Evolutionary conservation across 148 eudicot genomes (phyloP).

Genomic region (Nepenthes gracilis): DNA sequence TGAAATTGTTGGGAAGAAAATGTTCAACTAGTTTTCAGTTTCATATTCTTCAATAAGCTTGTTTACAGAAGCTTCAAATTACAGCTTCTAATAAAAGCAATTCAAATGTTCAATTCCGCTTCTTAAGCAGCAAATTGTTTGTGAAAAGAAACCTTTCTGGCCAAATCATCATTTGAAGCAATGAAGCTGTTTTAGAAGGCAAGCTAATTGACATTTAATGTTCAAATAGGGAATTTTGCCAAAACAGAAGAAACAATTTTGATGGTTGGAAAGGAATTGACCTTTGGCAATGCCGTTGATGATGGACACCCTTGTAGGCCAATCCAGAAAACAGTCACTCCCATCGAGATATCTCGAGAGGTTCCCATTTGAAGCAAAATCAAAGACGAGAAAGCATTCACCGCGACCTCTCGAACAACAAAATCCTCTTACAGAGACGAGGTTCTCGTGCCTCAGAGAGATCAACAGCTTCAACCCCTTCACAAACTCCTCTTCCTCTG

Average conservation of each 20-base stretch:
- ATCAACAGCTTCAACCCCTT: slow-evolving; percentile 61
- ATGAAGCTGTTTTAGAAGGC: too few species aligned
- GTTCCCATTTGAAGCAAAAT: slow-evolving; percentile 64
- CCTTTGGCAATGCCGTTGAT: slow-evolving; percentile 90
- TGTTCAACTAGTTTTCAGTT: too few species aligned
- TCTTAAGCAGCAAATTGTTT: too few species aligned
- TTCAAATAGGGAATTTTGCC: not conserved
- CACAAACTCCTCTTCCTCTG: slow-evolving; percentile 75
- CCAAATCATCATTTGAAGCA: too few species aligned
- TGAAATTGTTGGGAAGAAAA: too few species aligned
- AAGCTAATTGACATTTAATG: not conserved
- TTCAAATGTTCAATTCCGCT: too few species aligned
- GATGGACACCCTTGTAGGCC: slow-evolving; percentile 72
- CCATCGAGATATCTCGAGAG: slow-evolving; percentile 55
- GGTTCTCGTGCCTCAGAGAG: slow-evolving; percentile 66
- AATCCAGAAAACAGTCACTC: slow-evolving; percentile 41
- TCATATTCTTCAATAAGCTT: too few species aligned
- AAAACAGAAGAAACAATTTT: not conserved
- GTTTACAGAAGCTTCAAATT: too few species aligned
- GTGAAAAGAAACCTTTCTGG: too few species aligned
- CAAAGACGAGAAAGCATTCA: slow-evolving; percentile 79
- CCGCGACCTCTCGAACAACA: slow-evolving; percentile 90
- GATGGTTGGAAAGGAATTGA: slow-evolving; percentile 7
- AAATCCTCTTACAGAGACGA: slow-evolving; percentile 66
- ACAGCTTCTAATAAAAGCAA: too few species aligned